A percentile compares a stretch with the other conserved stretches of the same genome.
Conservation (phyloP, 805 yeast genomes). For the Ogataea minuta region DNA sequence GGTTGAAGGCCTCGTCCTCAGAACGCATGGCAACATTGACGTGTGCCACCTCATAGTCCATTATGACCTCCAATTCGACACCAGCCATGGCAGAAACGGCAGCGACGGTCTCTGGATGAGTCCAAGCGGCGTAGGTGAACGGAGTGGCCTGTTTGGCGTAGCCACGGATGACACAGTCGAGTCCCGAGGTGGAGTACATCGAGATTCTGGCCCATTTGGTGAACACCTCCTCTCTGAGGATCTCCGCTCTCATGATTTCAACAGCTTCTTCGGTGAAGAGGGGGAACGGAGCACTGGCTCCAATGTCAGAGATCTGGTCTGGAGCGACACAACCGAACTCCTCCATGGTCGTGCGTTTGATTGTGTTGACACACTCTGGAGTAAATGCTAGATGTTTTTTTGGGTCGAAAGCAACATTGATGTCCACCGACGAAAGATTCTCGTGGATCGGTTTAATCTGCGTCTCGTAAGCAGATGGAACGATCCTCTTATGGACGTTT, state of each 20-base stretch:
- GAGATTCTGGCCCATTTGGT: slow-evolving; percentile 43
- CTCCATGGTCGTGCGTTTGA: slow-evolving; percentile 43
- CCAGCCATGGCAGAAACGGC: slow-evolving; percentile 59
- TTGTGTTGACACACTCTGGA: slow-evolving; percentile 34
- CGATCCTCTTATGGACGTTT: slow-evolving; percentile 36
- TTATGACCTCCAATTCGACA: slow-evolving; percentile 49
- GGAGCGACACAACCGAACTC: slow-evolving; percentile 47
- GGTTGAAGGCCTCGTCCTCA: slow-evolving; percentile 34
- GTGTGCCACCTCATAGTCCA: slow-evolving; percentile 59
- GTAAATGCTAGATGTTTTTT: slow-evolving; percentile 38
- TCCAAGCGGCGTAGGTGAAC: slow-evolving; percentile 56
- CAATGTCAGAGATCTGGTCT: slow-evolving; percentile 52
- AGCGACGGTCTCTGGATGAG: slow-evolving; percentile 53
- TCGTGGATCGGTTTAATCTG: slow-evolving; percentile 34
- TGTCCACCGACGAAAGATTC: slow-evolving; percentile 20
- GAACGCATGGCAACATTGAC: slow-evolving; percentile 49
- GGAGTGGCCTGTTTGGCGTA: slow-evolving; percentile 46
- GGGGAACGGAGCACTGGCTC: slow-evolving; percentile 60
- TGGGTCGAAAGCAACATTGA: slow-evolving; percentile 37
- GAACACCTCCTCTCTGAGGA: slow-evolving; percentile 46
- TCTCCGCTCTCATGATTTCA: slow-evolving; percentile 55
- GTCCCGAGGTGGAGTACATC: slow-evolving; percentile 45
- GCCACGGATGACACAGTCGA: slow-evolving; percentile 52
- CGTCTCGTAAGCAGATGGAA: slow-evolving; percentile 33
- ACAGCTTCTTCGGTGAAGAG: slow-evolving; percentile 60